Evolutionary conservation across 345 rosid genomes (phyloP).

Genomic region (rapeseed (Brassica napus)): Da-Ae NC_063448.1:29004501-29005000

Average conservation of each 20-base stretch:
- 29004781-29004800: not conserved
- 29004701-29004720: constrained; percentile 94
- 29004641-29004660: constrained; percentile 86
- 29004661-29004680: constrained; percentile 80
- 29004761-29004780: not conserved
- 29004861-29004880: constrained; percentile 77
- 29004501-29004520: not conserved
- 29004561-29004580: constrained; percentile 61
- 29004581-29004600: constrained; percentile 76
- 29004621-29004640: constrained; percentile 78
- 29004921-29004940: constrained; percentile 85
- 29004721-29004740: constrained; percentile 71
- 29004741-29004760: not conserved
- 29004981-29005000: constrained; percentile 94
- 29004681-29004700: constrained; percentile 81
- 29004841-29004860: constrained; percentile 95
- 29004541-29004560: no score
- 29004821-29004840: constrained; percentile 90
- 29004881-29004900: constrained; percentile 89
- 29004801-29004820: constrained; percentile 71
- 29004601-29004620: constrained; percentile 78
- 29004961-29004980: constrained; percentile 92
- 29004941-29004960: constrained; percentile 92
- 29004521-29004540: not conserved
- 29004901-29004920: constrained; percentile 90